Evolutionary conservation across 768 basidiomycete genomes (phyloP).

Genomic region (Candolleomyces aberdarensis): DNA sequence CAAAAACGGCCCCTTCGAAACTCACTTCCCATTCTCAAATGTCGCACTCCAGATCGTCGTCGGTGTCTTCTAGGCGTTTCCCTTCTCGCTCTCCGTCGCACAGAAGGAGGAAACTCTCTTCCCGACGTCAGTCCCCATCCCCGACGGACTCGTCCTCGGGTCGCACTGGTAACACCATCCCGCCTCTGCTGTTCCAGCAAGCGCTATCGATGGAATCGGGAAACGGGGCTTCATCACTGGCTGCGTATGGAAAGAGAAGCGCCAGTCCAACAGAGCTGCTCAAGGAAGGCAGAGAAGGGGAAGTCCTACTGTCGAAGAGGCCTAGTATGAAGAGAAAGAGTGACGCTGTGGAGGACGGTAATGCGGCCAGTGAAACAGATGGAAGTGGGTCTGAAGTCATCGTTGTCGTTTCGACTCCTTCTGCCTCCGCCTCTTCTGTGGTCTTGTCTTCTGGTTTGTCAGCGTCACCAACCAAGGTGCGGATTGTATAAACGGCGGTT

Average conservation of each 20-base stretch:
- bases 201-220: constrained; percentile 3
- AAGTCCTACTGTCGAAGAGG: constrained; percentile 55
- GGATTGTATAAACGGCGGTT: no score
- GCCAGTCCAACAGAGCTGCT: constrained; percentile 70
- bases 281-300: constrained; percentile 59
- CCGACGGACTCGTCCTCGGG: neutral
- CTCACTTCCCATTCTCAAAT: neutral
- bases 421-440: neutral
- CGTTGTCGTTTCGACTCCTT: neutral
- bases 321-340: constrained; percentile 59
- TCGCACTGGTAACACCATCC: neutral
- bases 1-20: constrained; percentile 3
- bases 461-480: no score
- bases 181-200: neutral
- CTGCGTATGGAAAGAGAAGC: constrained; percentile 54
- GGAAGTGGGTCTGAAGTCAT: neutral
- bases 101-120: neutral
- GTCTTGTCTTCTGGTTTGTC: neutral
- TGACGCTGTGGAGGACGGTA: neutral
- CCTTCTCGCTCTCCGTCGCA: constrained; percentile 4
- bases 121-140: constrained; percentile 3
- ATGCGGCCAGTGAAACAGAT: neutral
- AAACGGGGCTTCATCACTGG: constrained; percentile 20
- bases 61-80: constrained; percentile 4
- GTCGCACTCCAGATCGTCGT: constrained; percentile 6